phyloP scores from a whole-genome alignment of 2,329 filamentous ascomycete genomes.

The Aspergillus unguis region DNA sequence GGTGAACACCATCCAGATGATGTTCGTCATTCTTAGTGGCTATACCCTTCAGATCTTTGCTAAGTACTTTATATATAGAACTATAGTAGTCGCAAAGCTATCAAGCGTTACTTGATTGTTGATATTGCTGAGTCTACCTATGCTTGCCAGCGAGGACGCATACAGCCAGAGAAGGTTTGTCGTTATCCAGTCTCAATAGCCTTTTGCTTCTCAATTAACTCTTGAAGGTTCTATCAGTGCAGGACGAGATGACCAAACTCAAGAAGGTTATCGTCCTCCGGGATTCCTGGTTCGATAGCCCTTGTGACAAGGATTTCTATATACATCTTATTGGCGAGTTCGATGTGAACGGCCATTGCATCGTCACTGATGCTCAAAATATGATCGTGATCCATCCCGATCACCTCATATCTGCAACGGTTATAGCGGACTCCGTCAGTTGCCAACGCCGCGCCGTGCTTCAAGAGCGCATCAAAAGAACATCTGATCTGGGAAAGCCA shows the following conservation, averaged over 20 bases:
- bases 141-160: conserved; percentile 58
- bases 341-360: conserved; percentile 64
- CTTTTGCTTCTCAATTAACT: conserved; percentile 18
- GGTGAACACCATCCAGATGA: conserved; percentile 72
- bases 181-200: neutral
- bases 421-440: conserved; percentile 92
- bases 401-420: conserved; percentile 89
- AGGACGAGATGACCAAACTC: conserved; percentile 68
- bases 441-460: conserved; percentile 88
- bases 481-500: conserved; percentile 71
- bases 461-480: conserved; percentile 91
- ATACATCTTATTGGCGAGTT: conserved; percentile 86
- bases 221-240: conserved; percentile 70
- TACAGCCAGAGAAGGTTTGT: conserved; percentile 68
- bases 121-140: conserved; percentile 69
- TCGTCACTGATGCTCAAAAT: conserved; percentile 79
- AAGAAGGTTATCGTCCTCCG: conserved; percentile 71
- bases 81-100: conserved; percentile 63
- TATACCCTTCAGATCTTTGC: conserved; percentile 44
- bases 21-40: conserved; percentile 48
- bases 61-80: conserved; percentile 66
- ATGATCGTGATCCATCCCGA: conserved; percentile 92
- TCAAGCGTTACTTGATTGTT: conserved; percentile 82
- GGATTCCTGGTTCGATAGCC: conserved; percentile 81
- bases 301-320: conserved; percentile 69